A percentile compares a stretch with the other conserved stretches of the same genome.
Evolutionary conservation across 2,329 filamentous ascomycete genomes (phyloP).

Genomic region (Arthrinium phaeospermum): DNA sequence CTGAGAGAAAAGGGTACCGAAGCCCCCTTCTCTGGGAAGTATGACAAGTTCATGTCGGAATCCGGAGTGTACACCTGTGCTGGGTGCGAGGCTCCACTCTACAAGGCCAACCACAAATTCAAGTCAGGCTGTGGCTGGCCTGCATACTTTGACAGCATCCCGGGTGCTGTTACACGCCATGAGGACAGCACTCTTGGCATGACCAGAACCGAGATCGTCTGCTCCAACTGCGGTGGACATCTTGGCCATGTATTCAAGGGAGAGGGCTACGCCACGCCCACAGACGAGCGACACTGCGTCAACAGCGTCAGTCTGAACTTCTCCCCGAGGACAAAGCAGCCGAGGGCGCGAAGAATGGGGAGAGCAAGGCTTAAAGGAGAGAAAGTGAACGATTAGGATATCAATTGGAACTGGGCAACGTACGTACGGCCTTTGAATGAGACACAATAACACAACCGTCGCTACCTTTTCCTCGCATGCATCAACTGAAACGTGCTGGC

Average conservation of each 20-base stretch:
- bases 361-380: constrained; percentile 16
- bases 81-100: constrained; percentile 85
- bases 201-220: constrained; percentile 90
- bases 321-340: constrained; percentile 64
- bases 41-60: constrained; percentile 82
- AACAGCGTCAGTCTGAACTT: constrained; percentile 94
- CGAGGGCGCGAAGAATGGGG: constrained; percentile 37
- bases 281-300: constrained; percentile 95
- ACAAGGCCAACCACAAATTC: constrained; percentile 95
- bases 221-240: constrained; percentile 91
- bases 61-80: constrained; percentile 86
- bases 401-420: neutral
- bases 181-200: constrained; percentile 81
- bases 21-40: constrained; percentile 77
- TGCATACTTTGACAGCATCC: constrained; percentile 94
- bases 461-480: no score
- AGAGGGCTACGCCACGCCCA: constrained; percentile 82
- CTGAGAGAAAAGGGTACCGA: constrained; percentile 94
- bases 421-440: neutral
- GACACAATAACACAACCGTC: neutral
- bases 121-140: constrained; percentile 97
- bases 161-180: constrained; percentile 85
- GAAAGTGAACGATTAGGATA: neutral
- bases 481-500: no score
- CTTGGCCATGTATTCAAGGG: constrained; percentile 92